Evolutionary conservation across 805 yeast genomes (phyloP).

Genomic region (Schizosaccharomyces cryophilus): DNA sequence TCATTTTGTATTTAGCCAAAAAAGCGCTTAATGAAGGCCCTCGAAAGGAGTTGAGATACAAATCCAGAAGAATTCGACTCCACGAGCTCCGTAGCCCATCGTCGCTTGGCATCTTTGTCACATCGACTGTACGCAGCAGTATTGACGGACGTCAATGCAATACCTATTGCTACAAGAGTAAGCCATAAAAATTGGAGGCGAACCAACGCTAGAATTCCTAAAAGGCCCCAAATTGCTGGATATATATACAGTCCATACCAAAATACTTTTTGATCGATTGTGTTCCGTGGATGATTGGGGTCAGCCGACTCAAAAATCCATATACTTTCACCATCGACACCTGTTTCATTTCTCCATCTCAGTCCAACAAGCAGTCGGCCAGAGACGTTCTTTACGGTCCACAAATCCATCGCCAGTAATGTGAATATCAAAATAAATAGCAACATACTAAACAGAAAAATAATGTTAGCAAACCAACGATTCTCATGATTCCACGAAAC

Average conservation of each 20-base stretch:
- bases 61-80: not conserved
- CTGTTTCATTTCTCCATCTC: constrained; percentile 84
- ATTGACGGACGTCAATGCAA: constrained; percentile 2
- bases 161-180: constrained; percentile 1
- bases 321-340: constrained; percentile 34
- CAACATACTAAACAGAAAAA: constrained; percentile 20
- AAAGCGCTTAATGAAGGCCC: not conserved
- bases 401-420: constrained; percentile 67
- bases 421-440: constrained; percentile 59
- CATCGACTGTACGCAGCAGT: not conserved
- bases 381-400: constrained; percentile 77
- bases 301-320: constrained; percentile 84
- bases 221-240: constrained; percentile 50
- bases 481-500: not conserved
- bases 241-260: constrained; percentile 59
- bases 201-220: constrained; percentile 55
- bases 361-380: constrained; percentile 79
- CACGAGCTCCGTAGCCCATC: constrained; percentile 1
- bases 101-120: constrained; percentile 1
- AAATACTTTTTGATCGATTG: constrained; percentile 72
- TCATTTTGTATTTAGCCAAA: not conserved
- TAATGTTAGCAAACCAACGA: not conserved
- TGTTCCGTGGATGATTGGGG: constrained; percentile 40
- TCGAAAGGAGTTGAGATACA: not conserved
- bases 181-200: constrained; percentile 44